Evolutionary conservation across 768 basidiomycete species (phyloP).

Genomic region (Lactarius akahatsu): DNA sequence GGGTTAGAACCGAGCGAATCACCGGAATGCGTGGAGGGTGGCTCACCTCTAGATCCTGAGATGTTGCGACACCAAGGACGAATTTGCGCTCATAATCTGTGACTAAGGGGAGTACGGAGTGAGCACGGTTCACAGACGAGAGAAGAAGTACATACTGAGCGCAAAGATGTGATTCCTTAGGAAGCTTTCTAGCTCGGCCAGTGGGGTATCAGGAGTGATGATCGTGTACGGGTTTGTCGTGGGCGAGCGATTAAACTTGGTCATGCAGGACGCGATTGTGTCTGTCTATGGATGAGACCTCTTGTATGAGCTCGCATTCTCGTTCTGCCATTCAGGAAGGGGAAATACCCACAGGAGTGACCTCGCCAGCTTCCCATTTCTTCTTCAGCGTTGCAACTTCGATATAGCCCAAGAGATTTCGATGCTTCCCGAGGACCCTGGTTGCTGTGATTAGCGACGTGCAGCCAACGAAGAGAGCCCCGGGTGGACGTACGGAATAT

Average conservation of each 20-base stretch:
- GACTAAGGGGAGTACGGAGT: conserved; percentile 45
- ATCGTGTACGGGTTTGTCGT: conserved; percentile 64
- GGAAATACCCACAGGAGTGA: conserved; percentile 59
- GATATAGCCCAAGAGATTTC: conserved; percentile 81
- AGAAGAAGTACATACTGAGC: conserved; percentile 48
- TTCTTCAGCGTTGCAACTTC: conserved; percentile 73
- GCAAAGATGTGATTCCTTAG: conserved; percentile 72
- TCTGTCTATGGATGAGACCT: conserved; percentile 50
- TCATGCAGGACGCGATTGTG: conserved; percentile 68
- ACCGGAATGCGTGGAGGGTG: background rate
- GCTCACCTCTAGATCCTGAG: conserved; percentile 62
- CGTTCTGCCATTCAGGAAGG: background rate
- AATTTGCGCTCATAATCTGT: conserved; percentile 83
- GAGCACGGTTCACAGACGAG: conserved; percentile 9
- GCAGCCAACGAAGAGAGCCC: background rate
- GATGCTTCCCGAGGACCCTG: conserved; percentile 72
- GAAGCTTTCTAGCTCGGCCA: conserved; percentile 82
- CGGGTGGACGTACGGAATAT: conserved; percentile 67
- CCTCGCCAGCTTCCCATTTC: conserved; percentile 73
- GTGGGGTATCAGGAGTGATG: conserved; percentile 77
- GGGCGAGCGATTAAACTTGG: conserved; percentile 64
- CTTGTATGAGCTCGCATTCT: conserved; percentile 10
- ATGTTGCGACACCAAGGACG: conserved; percentile 76
- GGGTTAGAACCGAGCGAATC: conserved; percentile 23
- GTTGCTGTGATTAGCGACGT: background rate